Base-by-base conservation (phyloP, 129 eudicot species). In the Tanacetum coccineum region DNA sequence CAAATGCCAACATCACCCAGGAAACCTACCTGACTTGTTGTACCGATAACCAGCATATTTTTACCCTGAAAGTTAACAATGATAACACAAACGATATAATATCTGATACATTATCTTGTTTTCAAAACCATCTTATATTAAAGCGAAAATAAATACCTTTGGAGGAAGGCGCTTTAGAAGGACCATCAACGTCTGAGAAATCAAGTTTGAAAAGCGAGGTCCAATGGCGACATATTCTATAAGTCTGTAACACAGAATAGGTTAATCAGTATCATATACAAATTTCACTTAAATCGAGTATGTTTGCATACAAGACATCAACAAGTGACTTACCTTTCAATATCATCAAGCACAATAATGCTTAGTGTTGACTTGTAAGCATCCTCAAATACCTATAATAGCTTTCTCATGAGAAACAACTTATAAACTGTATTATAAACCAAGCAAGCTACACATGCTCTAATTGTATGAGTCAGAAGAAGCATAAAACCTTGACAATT, bases 111-210 rank as follows among this genome's bases (percentile, higher is more conserved):
- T 26, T 22, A 30, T 68, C 36, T 50, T 13, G 14, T 26, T 25
- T 59, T 46, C 7, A 22, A 56, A 28, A 22, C 20, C 30, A 26
- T 59, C 30, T 48, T 26, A 66, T 26, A 25, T 56, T 54, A 6
- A 45, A 12, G 36, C 19, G 8, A 51, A 11, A 21, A 22, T 6
- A 17, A 53, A n/a, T 47, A 86, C 99, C 96, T 86, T 83, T 18
- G 99, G 99, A 70, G 99, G 99, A 64, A 89, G 93, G 70, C 99
- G 82, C 77, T 94, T 94, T 59, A 94, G 84, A 64, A 94, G 94
- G 74, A 94, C 99, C 97, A 94, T 68, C 66, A 94, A 80, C 67
- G 99, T 94, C 79, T 94, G 99, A 64, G 97, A 85, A 28, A 94
- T 87, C 65, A 94, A 67, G 81, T 94, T 94, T 49, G 99, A 94